Evolutionary conservation across 257 asterid genomes (phyloP), one percentile per base, ranked within the genome.

Genomic region (Misopates orontium): DNA sequence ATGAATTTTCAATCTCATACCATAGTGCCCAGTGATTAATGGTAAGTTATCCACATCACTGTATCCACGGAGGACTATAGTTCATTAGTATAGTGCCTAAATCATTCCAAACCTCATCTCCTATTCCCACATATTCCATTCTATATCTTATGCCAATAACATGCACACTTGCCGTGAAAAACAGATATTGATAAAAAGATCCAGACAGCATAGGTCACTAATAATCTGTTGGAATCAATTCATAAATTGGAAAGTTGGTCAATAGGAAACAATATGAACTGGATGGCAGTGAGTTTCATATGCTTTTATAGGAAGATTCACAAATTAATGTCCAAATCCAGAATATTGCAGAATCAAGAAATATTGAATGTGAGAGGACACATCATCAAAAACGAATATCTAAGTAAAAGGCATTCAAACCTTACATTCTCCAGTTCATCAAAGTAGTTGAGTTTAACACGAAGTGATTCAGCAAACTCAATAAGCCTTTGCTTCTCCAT

Each of bases 361-460:
- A n/a, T n/a, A n/a, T n/a, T n/a, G n/a, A n/a, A 56, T 54, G 39
- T 18, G 60, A 72, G 45, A 66, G 28, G 70, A 45, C 23, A 31
- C 10, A 60, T 56, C 19, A 36, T 44, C 62, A 14, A n/a, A 66
- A 76, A 72, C 11, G 51, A 64, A 64, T 71, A 54, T 66, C 67
- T 39, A 75, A 21, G 41, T 24, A 56, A 80, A 78, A 63, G 70
- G 50, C 71, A 75, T 56, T 64, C 66, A 82, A 84, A 78, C 71
- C 99, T 86, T 94, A 94, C 99, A 84, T 94, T 94, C 86, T 94
- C 99, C 81, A 94, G 78, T 81, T 94, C 98, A 82, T 94, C 99
- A 13, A 94, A 94, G 86, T 94, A 94, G 78, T 84, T 90, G 78
- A 90, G 97, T 85, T 94, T 94, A 74, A 78, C 83, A 58, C 92